Conservation (phyloP, 805 yeast genomes). For the Candida mattraensis region DNA sequence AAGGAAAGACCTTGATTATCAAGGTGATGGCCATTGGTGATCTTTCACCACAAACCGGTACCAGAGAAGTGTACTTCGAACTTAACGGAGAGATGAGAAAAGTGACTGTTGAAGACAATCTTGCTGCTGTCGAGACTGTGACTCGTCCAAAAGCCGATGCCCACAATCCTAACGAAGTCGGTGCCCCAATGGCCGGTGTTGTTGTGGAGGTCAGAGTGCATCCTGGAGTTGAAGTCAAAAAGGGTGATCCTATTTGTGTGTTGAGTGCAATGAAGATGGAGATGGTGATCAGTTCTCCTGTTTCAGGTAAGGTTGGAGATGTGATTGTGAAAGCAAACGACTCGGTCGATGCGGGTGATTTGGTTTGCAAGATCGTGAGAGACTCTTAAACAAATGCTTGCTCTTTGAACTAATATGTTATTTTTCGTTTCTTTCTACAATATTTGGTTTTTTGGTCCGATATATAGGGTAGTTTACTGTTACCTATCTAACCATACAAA, state of each 20-base stretch:
- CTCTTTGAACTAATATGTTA: not conserved
- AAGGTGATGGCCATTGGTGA: slow-evolving; percentile 93
- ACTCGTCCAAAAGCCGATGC: slow-evolving; percentile 89
- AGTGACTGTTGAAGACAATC: slow-evolving; percentile 86
- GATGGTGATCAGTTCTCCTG: slow-evolving; percentile 95
- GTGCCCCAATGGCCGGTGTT: slow-evolving; percentile 99
- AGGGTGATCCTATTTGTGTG: slow-evolving; percentile 94
- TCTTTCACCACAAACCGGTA: slow-evolving; percentile 78
- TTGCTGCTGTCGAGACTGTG: slow-evolving; percentile 79
- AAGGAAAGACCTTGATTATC: slow-evolving; percentile 91
- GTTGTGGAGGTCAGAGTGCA: slow-evolving; percentile 92
- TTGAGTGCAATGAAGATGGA: slow-evolving; percentile 99
- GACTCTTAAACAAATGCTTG: slow-evolving; percentile 14
- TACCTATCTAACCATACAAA: too few relatives aligned
- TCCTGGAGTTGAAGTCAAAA: slow-evolving; percentile 84
- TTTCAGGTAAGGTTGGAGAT: slow-evolving; percentile 78
- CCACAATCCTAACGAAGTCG: slow-evolving; percentile 85
- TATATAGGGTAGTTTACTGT: not conserved
- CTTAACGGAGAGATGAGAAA: slow-evolving; percentile 98
- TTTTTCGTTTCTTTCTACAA: too few relatives aligned
- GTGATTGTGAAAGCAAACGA: slow-evolving; percentile 86
- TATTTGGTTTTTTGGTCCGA: not conserved
- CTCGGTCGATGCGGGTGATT: slow-evolving; percentile 91
- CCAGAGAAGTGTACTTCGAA: slow-evolving; percentile 95
- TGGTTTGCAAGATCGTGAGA: slow-evolving; percentile 62